Percentiles rank a stretch among this genome's conserved stretches.
These are phyloP conservation scores for Cercis canadensis DNA, from an alignment of 306 rosid species.

Conservation along the genomic window DNA sequence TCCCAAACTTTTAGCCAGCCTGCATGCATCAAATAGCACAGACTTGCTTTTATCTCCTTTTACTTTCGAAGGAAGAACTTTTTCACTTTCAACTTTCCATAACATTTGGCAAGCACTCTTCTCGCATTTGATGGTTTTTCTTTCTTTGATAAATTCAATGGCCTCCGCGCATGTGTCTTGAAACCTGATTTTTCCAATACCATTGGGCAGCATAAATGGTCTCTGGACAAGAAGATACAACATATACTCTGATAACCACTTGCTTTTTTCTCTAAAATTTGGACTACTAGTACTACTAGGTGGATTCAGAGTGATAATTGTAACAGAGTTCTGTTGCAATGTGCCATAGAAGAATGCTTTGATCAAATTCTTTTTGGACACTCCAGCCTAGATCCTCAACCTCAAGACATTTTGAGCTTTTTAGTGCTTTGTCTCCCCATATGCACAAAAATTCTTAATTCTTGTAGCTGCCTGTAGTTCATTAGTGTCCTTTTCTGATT, in stretches of 20 bases:
- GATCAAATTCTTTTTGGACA: too few species aligned
- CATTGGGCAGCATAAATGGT: conserved; percentile 43
- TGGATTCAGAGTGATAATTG: too few species aligned
- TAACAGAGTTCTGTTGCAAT: conserved; percentile 40
- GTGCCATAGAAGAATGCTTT: conserved; percentile 46
- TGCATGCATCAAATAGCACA: conserved; percentile 41
- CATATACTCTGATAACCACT: conserved; percentile 42
- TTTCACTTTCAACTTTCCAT: background rate
- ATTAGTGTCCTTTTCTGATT: background rate
- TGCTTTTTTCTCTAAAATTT: conserved; percentile 24
- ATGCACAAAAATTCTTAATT: conserved; percentile 21
- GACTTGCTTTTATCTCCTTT: conserved; percentile 49
- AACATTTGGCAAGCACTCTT: conserved; percentile 11
- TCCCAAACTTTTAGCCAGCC: conserved; percentile 8
- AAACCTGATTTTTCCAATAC: conserved; percentile 40
- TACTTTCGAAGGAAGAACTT: conserved; percentile 33
- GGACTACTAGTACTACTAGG: background rate
- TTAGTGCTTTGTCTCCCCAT: conserved; percentile 21
- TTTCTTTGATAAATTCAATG: conserved; percentile 22
- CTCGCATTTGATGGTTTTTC: background rate
- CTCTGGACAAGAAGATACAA: conserved; percentile 38
- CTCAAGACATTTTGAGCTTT: background rate
- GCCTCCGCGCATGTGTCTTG: conserved; percentile 53
- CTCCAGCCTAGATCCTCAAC: too few species aligned
- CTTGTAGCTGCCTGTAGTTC: background rate